Base-by-base conservation (phyloP, 2,329 filamentous ascomycete species). In the Colletotrichum somersetense region DNA sequence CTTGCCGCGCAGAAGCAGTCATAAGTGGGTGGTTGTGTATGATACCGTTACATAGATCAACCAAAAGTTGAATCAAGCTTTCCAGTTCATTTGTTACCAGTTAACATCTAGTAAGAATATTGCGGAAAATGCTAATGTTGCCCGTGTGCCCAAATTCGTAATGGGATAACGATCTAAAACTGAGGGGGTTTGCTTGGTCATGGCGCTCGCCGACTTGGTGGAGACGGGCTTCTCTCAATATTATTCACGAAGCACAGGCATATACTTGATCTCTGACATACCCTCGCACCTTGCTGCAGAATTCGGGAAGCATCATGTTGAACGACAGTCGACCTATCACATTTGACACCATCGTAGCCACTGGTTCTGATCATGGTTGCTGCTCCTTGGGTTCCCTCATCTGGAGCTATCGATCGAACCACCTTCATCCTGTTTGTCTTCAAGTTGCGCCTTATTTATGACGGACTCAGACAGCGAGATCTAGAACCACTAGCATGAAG, bases 31-130 rank as follows among this genome's bases (percentile, higher is more conserved):
- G 38, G 44, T 61, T 64, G 65, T 74, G 69, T 73, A 70, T 73
- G 65, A 74, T 74, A 74, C 70, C 69, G 72, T 67, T 66, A 70
- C 56, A 69, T 74, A 74, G 62, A 73, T 73, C 62, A 55, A 67
- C 56, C 42, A 46, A 50, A 73, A 55, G 70, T 65, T 65, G 70
- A 72, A 72, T 64, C 59, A 64, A 72, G 46, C 20, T 65, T 64
- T 35, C 23, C 53, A 72, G 59, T 72, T 72, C 69, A 61, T 69
- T 69, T 69, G 53, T 69, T 40, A 35, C 16, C 50, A 18, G 20
- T 59, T 65, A 38, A 53, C 33, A 20, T 20, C n/a, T 23, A 38
- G 5, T 35, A 46, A 63, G 44, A 30, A 30, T 23, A 50, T 1
- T 20, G 33, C 23, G 6, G 23, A 26, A 48, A 53, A 23, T 7